Base-by-base conservation (phyloP, 2,329 filamentous ascomycete genomes). In the Hypoxylon sp. region DNA sequence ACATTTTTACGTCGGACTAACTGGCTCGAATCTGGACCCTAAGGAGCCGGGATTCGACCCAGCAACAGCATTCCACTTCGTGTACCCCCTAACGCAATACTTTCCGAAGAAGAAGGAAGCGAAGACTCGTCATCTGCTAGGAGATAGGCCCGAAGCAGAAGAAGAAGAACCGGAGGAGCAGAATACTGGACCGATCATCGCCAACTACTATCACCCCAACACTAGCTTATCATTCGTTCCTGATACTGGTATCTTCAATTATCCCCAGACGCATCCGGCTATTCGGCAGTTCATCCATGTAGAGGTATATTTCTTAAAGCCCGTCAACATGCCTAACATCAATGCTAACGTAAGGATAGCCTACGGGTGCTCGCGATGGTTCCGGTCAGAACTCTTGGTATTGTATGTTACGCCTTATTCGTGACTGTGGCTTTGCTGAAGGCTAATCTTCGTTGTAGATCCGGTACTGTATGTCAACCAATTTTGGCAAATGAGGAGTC, bases 171-270 rank as follows among this genome's bases (percentile, higher is more conserved):
- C 81, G 8, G 83, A 83, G 70, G 83, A 86, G 68, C 81, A 85
- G 59, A 81, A 82, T 1, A 80, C 84, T 4, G 89, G 89, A 0
- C 89, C 92, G n/a, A 82, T 90, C 55, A 87, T 97, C 67, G 88
- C 87, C 46, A 96, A 90, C 57, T 97, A 94, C 81, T 99, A 97
- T 77, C 96, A 99, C 79, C 92, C 96, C 5, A 99, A 99, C 79
- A 91, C 96, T 72, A 96, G 92, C 52, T 83, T 99, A 65, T 92
- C 93, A 4, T 89, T 98, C 73, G 87, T 99, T 51, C 93, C 94
- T 2, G 90, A 93, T 72, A 83, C 89, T 40, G 94, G 93, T 20
- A 84, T 90, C 5, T 83, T 92, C 75, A 85, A 85, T 26, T 93
- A 89, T 70, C 82, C 84, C 20, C 81, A 83, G 57, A 82, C 94